Base-by-base conservation (phyloP, 176 grass and related monocot species). In the Chloris gayana region DNA sequence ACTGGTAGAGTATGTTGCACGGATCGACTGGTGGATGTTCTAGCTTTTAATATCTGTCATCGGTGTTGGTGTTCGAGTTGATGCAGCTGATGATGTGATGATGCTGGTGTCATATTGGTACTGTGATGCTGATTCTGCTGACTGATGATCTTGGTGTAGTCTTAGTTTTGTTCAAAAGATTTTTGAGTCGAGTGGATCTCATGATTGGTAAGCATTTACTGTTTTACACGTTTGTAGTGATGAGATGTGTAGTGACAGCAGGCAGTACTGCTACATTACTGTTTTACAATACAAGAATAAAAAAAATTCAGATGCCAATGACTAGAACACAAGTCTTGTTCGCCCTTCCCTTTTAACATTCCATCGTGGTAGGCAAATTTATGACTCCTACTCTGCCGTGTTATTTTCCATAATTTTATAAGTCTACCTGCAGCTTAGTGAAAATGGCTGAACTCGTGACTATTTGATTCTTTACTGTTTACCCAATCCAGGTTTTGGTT, bases 21-120 rank as follows among this genome's bases (percentile, higher is more conserved):
- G 27, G 79, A 68, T 19, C 31, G 35, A 46, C 77, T 58, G 85
- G 78, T 85, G 84, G 87, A 87, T 88, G 90, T 60, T 88, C 59
- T 86, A 81, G 85, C 75, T 83, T 61, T 77, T 94, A 73, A 14
- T 82, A 75, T 68, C 76, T 88, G 62, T 87, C 70, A 66, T 86
- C 77, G 87, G 69, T 85, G 83, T 75, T 63, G 44, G 73, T 94
- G 71, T 39, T 70, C 38, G 14, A 18, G 49, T 59, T 76, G 85
- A 33, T 85, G 80, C 68, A 41, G 79, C 67, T 77, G 79, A 83
- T 88, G 74, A 79, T 88, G 64, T 33, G 56, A 72, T 6, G 57
- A 5, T 87, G 81, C 49, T 42, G 70, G 64, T 93, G 32, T 81
- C 42, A 42, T 34, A 57, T 34, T 10, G 31, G 31, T 77, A 63